Percentiles rank a stretch among this genome's conserved stretches.
Evolutionary conservation across 2,329 filamentous ascomycete species (phyloP).

Genomic region (Fusarium haematococcum): DNA sequence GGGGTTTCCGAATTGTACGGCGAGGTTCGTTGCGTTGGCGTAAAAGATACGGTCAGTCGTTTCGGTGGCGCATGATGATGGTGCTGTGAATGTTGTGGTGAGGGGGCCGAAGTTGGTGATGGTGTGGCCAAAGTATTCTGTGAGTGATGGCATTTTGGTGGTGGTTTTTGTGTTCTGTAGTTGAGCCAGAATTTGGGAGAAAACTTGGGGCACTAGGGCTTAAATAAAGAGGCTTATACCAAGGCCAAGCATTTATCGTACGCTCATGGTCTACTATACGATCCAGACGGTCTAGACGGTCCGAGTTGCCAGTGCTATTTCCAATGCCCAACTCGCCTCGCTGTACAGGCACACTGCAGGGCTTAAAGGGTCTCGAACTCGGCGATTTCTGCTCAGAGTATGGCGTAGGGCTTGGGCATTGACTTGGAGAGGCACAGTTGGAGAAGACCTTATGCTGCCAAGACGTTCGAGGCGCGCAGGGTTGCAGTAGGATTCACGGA

Average conservation of each 20-base stretch:
- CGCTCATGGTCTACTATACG: not conserved
- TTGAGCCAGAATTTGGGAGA: not conserved
- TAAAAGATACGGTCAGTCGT: slow-evolving; percentile 14
- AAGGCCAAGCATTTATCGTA: not conserved
- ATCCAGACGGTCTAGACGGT: not conserved
- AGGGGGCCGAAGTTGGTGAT: slow-evolving; percentile 47
- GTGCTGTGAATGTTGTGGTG: slow-evolving; percentile 46
- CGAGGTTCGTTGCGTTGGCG: not conserved
- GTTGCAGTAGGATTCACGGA: not conserved
- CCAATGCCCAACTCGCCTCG: not conserved
- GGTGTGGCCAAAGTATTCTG: slow-evolving; percentile 32
- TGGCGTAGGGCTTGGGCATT: not conserved
- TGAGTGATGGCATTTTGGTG: slow-evolving; percentile 41
- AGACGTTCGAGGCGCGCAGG: not conserved
- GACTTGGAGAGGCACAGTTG: not conserved
- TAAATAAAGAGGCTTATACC: not conserved
- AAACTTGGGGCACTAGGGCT: not conserved
- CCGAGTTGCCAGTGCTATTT: not conserved
- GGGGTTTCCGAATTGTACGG: not conserved
- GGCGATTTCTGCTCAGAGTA: slow-evolving; percentile 7
- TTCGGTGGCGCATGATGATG: slow-evolving; percentile 34
- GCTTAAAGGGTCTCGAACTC: not conserved
- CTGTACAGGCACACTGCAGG: not conserved
- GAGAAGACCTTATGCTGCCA: not conserved
- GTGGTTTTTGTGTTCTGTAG: not conserved